Base-by-base conservation (phyloP, 2,329 filamentous ascomycete genomes). In the Coccinonectria pachysandricola region DNA sequence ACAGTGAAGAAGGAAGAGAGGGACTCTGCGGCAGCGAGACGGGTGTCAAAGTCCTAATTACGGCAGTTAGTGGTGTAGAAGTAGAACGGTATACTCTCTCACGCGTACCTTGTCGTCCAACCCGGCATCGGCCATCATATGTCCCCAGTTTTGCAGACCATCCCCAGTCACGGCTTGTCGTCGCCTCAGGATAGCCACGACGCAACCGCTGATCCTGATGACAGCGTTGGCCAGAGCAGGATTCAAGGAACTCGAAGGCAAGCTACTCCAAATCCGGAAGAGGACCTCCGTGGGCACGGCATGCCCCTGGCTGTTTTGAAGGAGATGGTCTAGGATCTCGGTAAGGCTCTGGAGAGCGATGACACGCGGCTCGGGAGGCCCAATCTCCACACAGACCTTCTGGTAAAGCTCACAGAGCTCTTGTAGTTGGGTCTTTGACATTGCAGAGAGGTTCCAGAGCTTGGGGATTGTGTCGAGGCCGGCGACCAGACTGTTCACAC, bases 41-140 rank as follows among this genome's bases (percentile, higher is more conserved):
- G 71, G 1, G 66, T 73, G 44, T 81, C 73, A 32, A 79, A 80
- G 11, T 71, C 67, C 70, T 77, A 19, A n/a, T n/a, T n/a, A n/a
- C n/a, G n/a, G n/a, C n/a, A n/a, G n/a, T n/a, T n/a, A n/a, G n/a
- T n/a, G n/a, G n/a, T n/a, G n/a, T n/a, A n/a, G n/a, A n/a, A n/a
- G n/a, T n/a, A n/a, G n/a, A n/a, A n/a, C n/a, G n/a, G n/a, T n/a
- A n/a, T n/a, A n/a, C n/a, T n/a, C n/a, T n/a, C n/a, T n/a, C n/a
- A n/a, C n/a, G 42, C 56, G 37, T 42, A 68, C 66, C 48, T 65
- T 62, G 35, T 65, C 59, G 19, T 65, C 63, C 9, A 54, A 42
- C 7, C 63, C 59, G 7, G 64, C 64, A 16, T 61, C 56, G 11
- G 57, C 54, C 42, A 74, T 57, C 52, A 71, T 62, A 10, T 42